These are phyloP conservation scores for Acacia acuminata DNA, from an alignment of 306 rosid species.

Conservation along the genomic window DNA sequence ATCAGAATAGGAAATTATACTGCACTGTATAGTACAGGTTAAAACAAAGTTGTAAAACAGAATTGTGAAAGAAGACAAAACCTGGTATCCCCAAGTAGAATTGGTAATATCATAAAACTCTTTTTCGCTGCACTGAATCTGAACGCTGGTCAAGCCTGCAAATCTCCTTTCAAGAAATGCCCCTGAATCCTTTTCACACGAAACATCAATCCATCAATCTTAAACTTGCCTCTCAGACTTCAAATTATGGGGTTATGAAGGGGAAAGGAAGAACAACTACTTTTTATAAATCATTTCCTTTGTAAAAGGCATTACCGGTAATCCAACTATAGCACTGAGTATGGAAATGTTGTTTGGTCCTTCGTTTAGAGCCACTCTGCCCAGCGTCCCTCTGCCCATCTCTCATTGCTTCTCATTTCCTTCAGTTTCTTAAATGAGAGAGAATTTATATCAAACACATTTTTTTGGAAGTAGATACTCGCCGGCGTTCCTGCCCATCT, in stretches of 20 bases:
- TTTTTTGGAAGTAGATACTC: too few relatives aligned
- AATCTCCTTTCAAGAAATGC: conserved; percentile 69
- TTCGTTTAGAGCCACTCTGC: conserved; percentile 35
- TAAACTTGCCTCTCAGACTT: background rate
- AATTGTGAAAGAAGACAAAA: conserved; percentile 15
- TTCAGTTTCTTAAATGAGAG: too few relatives aligned
- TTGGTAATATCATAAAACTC: conserved; percentile 50
- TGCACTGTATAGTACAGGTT: background rate
- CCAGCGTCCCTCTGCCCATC: too few relatives aligned
- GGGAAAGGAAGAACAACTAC: conserved; percentile 1
- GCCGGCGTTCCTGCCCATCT: too few relatives aligned
- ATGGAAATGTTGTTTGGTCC: conserved; percentile 64
- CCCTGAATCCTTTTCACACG: conserved; percentile 66
- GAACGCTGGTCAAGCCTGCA: conserved; percentile 54
- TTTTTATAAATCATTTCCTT: background rate
- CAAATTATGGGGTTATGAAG: background rate
- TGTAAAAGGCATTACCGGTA: conserved; percentile 47
- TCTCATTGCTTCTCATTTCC: too few relatives aligned
- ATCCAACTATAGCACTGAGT: conserved; percentile 71
- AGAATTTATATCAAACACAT: too few relatives aligned
- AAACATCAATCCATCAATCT: background rate
- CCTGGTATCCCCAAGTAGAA: conserved; percentile 72
- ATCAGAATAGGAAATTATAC: background rate
- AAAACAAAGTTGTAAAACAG: background rate
- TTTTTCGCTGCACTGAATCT: conserved; percentile 47